Evolutionary conservation across 768 basidiomycete genomes (phyloP).

Genomic region (Termitomyces sp.): DNA sequence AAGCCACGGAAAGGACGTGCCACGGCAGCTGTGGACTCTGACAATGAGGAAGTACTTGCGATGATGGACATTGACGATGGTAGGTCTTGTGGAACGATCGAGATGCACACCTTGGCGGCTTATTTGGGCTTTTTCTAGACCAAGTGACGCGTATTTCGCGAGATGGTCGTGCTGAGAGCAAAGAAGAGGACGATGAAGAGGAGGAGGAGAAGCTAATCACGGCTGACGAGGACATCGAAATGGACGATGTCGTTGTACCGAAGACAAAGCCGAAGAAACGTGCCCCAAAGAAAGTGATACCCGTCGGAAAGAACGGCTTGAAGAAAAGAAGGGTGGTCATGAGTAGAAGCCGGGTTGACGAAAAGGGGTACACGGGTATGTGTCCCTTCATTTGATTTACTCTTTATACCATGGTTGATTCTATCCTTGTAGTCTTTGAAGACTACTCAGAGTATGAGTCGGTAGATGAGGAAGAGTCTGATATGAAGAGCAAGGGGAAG

Average conservation of each 20-base stretch:
- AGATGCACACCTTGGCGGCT: not conserved
- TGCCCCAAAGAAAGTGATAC: constrained; percentile 55
- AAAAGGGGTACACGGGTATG: constrained; percentile 72
- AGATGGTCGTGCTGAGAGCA: constrained; percentile 1
- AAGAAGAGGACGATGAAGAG: constrained; percentile 17
- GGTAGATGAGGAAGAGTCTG: constrained; percentile 53
- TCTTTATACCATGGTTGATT: not conserved
- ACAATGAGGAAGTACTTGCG: constrained; percentile 44
- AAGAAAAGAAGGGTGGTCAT: constrained; percentile 67
- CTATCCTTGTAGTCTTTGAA: constrained; percentile 47
- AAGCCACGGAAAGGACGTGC: constrained; percentile 24
- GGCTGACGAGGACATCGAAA: constrained; percentile 30
- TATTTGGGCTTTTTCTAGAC: constrained; percentile 19
- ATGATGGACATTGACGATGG: constrained; percentile 82
- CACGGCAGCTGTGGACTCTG: constrained; percentile 25
- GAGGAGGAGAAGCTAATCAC: constrained; percentile 19
- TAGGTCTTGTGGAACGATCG: constrained; percentile 18
- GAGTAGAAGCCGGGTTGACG: constrained; percentile 47
- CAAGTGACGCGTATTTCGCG: constrained; percentile 24
- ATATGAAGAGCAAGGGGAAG: constrained; percentile 22
- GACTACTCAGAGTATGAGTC: constrained; percentile 83
- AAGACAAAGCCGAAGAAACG: constrained; percentile 31
- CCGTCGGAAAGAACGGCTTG: constrained; percentile 72
- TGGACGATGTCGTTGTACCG: constrained; percentile 27
- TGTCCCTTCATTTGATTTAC: constrained; percentile 5